Base-by-base conservation (phyloP, 2,329 filamentous ascomycete genomes). In the Coniochaeta sp. region DNA sequence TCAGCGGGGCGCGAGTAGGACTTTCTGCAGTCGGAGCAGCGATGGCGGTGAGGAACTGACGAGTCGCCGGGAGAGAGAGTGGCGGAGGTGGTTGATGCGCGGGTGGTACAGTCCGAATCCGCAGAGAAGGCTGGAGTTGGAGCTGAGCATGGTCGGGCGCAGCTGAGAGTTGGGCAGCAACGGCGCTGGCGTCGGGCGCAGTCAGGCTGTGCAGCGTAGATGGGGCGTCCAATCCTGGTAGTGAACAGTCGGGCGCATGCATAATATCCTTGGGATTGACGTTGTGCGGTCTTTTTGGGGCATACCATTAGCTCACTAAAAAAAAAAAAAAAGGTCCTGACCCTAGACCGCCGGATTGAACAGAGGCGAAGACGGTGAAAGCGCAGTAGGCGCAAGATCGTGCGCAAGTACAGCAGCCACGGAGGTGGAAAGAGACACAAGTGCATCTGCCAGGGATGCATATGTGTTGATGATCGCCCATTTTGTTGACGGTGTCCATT, bases 241-340 rank as follows among this genome's bases (percentile, higher is more conserved):
- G n/a, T n/a, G n/a, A n/a, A n/a, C n/a, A n/a, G n/a, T n/a, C n/a
- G n/a, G n/a, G n/a, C n/a, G n/a, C n/a, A n/a, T n/a, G n/a, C n/a
- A n/a, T n/a, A n/a, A n/a, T n/a, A n/a, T n/a, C n/a, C n/a, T n/a
- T n/a, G n/a, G n/a, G n/a, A n/a, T n/a, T n/a, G n/a, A n/a, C n/a
- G n/a, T n/a, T n/a, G n/a, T n/a, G n/a, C n/a, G 31, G n/a, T 14
- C 12, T 14, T 12, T 12, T 14, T 3, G 38, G 38, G 38, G 38
- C 38, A 42, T 42, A 42, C 38, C 38, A 24, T 42, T 42, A 42
- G 38, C 38, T 14, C 26, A 42, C 20, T 42, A 42, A 42, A 42
- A 42, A 42, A 38, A 40, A 42, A 42, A 42, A 22, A n/a, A n/a
- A n/a, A n/a, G n/a, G n/a, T n/a, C n/a, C 38, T 26, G 4, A 42